Base-by-base conservation (phyloP, 441 rosid genomes). In the Populus trichocarpa region DNA sequence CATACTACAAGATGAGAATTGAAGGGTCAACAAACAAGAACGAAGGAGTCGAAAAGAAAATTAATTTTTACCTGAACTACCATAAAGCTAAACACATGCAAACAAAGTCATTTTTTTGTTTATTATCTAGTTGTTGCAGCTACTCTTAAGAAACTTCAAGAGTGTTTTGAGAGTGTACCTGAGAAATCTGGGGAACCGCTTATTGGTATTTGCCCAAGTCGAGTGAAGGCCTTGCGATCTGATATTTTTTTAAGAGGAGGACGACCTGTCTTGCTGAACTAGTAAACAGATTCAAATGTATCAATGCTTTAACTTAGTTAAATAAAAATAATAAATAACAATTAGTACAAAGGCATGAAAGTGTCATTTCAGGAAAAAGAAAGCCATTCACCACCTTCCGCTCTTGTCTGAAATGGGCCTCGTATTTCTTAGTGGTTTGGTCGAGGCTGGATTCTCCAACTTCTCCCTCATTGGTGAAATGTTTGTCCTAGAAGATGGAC, bases 231-330 rank as follows among this genome's bases (percentile, higher is more conserved):
- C 87, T 89, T 89, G 63, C 88, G 88, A 64, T 87, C 92, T 18
- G 87, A 84, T 70, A 86, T 40, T 75, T 86, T 89, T 82, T 86
- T 88, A 26, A 87, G 81, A 70, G 92, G 90, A 36, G 90, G 92
- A 42, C 93, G 89, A 70, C 93, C 89, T 5, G 89, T 80, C 84
- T 86, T 89, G 76, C 90, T 89, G 92, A 74, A 81, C 73, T 69
- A 82, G 74, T 72, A 75, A 76, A 79, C 23, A 78, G 18, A 77
- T 50, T 35, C 61, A 77, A 70, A 70, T 53, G 74, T 50, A 69
- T 70, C 28, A 70, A 70, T n/a, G 68, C 71, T 63, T 69, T 61
- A 72, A 77, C 38, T 46, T 30, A 35, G 35, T 71, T 26, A 50
- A 7, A 59, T 36, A 22, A 26, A 22, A 72, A 59, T 38, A 10